Base-by-base conservation (phyloP, 2,329 filamentous ascomycete genomes). In the Daldinia sp. region DNA sequence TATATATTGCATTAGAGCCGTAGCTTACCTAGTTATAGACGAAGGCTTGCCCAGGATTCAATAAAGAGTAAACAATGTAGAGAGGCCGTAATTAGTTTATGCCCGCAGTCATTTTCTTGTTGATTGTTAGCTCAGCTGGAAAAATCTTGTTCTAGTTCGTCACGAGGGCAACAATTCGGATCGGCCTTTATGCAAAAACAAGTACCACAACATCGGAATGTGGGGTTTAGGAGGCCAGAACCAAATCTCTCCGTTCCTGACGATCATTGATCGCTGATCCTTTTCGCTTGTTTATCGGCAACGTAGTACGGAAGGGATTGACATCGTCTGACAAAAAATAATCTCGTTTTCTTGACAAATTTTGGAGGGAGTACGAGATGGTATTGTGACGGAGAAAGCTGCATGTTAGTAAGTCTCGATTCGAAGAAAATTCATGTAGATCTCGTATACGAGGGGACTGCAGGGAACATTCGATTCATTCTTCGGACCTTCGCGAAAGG, bases 241-340 rank as follows among this genome's bases (percentile, higher is more conserved):
- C 62, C 18, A 54, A 66, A 59, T 63, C 63, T 63, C 67, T 39
- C 33, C 15, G 69, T 71, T 12, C 69, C 69, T 71, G 69, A 64
- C 66, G 69, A 71, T 71, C 69, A 56, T 64, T 63, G 18, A 60
- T 66, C 48, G 55, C 60, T 50, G 56, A 66, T 65, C 61, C 41
- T 20, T 13, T 30, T 60, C 44, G 39, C 44, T 46, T 61, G 41
- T 39, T 35, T 50, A 54, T 41, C 54, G 35, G 35, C 35, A 56
- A 56, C 48, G 53, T 53, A 51, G 41, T 35, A 46, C 23, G 63
- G 26, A 23, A 48, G 26, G 18, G n/a, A 23, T 33, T n/a, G 23
- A 37, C 23, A 37, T 46, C 37, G 39, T 23, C 15, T 41, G 44
- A 56, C 18, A 37, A 33, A 15, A 13, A 30, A 35, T 35, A 2